A percentile compares a stretch with the other conserved stretches of the same genome.
phyloP scores from a whole-genome alignment of 2,329 filamentous ascomycete species.

The Nannizziopsis arthrosporioides region DNA sequence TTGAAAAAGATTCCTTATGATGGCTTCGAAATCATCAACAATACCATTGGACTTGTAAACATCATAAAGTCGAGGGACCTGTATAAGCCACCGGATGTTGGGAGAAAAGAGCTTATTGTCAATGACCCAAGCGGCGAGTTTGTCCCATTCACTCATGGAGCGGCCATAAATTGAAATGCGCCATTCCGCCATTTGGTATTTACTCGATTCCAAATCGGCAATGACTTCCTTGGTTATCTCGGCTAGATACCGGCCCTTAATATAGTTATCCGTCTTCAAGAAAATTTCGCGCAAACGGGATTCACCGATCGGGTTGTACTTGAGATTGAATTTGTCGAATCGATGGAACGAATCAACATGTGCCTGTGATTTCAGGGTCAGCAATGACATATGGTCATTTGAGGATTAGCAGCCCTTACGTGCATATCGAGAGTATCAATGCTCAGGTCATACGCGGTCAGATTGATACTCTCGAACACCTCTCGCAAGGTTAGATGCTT shows the following conservation, averaged over 20 bases:
- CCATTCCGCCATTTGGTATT: slow-evolving; percentile 99
- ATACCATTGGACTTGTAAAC: slow-evolving; percentile 83
- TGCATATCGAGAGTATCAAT: slow-evolving; percentile 99
- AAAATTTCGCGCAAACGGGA: slow-evolving; percentile 96
- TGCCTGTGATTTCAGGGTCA: slow-evolving; percentile 42
- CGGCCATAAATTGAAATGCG: slow-evolving; percentile 95
- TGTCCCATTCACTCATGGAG: slow-evolving; percentile 91
- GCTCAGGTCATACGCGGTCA: slow-evolving; percentile 93
- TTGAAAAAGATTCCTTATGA: slow-evolving; percentile 82
- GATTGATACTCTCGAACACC: slow-evolving; percentile 93
- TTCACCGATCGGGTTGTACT: slow-evolving; percentile 96
- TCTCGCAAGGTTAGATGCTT: slow-evolving; percentile 83
- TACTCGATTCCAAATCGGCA: slow-evolving; percentile 90
- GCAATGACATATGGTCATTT: background rate
- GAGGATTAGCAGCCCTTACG: slow-evolving; percentile 41
- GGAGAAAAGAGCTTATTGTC: slow-evolving; percentile 97
- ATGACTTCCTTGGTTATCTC: slow-evolving; percentile 99
- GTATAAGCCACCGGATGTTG: slow-evolving; percentile 94
- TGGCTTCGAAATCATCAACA: slow-evolving; percentile 81
- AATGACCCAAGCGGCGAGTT: slow-evolving; percentile 89
- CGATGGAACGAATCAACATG: slow-evolving; percentile 97
- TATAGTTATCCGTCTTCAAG: slow-evolving; percentile 95
- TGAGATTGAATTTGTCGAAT: slow-evolving; percentile 98
- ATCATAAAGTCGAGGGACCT: slow-evolving; percentile 87
- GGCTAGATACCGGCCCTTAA: slow-evolving; percentile 86